These are phyloP conservation scores for Phytophthora nicotianae DNA, from an alignment of 352 stramenopile genomes.

Conservation along the genomic window DNA sequence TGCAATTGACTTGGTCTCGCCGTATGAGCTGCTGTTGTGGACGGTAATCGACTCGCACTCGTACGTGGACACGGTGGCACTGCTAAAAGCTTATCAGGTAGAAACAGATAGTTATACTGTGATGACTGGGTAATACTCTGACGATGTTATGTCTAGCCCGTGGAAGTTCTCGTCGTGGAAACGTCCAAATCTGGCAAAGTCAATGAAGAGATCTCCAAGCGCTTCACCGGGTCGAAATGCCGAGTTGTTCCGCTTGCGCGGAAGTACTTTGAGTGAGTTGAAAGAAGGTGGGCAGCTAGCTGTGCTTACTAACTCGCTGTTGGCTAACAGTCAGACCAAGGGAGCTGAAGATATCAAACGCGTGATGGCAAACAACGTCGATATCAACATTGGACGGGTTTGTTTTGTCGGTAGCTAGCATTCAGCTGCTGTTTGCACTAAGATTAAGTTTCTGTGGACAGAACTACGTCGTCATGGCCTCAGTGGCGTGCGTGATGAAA, in stretches of 20 bases:
- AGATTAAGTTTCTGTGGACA: constrained; percentile 21
- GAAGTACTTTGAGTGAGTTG: constrained; percentile 80
- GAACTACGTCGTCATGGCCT: constrained; percentile 88
- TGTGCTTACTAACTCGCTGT: neutral
- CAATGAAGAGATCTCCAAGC: constrained; percentile 73
- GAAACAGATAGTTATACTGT: neutral
- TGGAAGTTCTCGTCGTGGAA: constrained; percentile 80
- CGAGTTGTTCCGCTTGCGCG: constrained; percentile 70
- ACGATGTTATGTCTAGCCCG: constrained; percentile 39
- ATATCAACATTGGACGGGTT: constrained; percentile 83
- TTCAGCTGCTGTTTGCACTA: neutral
- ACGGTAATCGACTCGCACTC: constrained; percentile 80
- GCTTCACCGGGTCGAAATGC: constrained; percentile 56
- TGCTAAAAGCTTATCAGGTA: constrained; percentile 78
- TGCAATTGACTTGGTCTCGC: constrained; percentile 70
- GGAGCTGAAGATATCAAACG: constrained; percentile 84
- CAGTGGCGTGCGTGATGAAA: constrained; percentile 80
- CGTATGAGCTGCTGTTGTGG: constrained; percentile 79
- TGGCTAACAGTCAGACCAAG: constrained; percentile 70
- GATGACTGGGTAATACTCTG: neutral
- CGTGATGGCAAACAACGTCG: constrained; percentile 81
- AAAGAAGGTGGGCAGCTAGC: neutral
- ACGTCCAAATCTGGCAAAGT: constrained; percentile 59
- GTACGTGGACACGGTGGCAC: constrained; percentile 70
- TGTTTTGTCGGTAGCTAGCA: neutral